These are phyloP conservation scores for Simmondsia chinensis DNA, from an alignment of 148 eudicot genomes.

Conservation along the genomic window DNA sequence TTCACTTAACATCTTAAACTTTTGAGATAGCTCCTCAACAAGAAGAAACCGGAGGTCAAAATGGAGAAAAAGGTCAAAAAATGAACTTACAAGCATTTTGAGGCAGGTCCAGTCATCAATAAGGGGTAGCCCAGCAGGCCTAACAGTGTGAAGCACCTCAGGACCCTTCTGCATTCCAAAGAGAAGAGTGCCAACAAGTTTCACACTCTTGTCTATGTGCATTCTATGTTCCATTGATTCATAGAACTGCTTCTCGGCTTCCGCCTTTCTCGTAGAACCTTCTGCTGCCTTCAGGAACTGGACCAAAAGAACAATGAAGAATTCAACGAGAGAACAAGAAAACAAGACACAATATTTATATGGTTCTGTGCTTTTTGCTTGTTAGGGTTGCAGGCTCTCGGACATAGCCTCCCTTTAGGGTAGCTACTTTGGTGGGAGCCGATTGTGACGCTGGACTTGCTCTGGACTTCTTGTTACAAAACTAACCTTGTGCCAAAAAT, in stretches of 20 bases:
- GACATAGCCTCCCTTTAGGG: too few species aligned
- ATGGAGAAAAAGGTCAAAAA: too few species aligned
- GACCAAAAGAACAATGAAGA: not conserved
- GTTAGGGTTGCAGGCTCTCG: too few species aligned
- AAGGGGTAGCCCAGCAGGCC: conserved; percentile 76
- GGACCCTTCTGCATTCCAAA: conserved; percentile 75
- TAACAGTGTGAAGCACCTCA: conserved; percentile 44
- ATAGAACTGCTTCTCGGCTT: conserved; percentile 65
- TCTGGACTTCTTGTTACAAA: too few species aligned
- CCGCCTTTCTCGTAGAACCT: conserved; percentile 64
- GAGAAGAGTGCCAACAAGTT: conserved; percentile 75
- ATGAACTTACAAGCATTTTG: conserved; percentile 52
- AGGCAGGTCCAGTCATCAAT: conserved; percentile 92
- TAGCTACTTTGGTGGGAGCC: too few species aligned
- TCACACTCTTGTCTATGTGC: conserved; percentile 69
- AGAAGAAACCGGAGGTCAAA: too few species aligned
- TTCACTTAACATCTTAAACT: too few species aligned
- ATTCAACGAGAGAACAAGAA: too few species aligned
- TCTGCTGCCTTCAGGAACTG: conserved; percentile 91
- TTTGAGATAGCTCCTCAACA: too few species aligned
- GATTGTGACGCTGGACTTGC: too few species aligned
- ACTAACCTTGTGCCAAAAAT: conserved; percentile 98
- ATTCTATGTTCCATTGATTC: conserved; percentile 89
- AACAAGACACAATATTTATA: too few species aligned
- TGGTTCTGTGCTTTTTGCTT: too few species aligned